Evolutionary conservation across 1,139 yeast species (phyloP).

Genomic region (Hyphopichia khmerensis): DNA sequence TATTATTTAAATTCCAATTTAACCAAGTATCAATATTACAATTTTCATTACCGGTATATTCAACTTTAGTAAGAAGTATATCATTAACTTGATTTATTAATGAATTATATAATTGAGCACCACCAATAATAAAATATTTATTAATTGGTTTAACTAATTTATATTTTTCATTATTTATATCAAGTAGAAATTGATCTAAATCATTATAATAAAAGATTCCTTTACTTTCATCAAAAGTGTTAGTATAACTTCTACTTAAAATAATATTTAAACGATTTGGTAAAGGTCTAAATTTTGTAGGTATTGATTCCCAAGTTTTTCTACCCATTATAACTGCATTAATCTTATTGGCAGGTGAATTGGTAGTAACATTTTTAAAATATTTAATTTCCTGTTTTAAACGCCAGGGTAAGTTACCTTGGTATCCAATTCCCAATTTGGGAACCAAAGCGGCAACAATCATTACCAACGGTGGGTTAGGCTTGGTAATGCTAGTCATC

Average conservation of each 20-base stretch:
- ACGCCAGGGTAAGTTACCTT: constrained; percentile 88
- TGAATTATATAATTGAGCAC: constrained; percentile 78
- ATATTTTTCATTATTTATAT: constrained; percentile 11
- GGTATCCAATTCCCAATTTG: constrained; percentile 76
- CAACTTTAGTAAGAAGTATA: constrained; percentile 74
- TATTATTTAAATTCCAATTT: constrained; percentile 26
- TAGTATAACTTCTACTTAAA: constrained; percentile 49
- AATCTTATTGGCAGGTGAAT: constrained; percentile 27
- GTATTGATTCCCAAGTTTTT: constrained; percentile 94
- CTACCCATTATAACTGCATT: constrained; percentile 97
- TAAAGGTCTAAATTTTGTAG: constrained; percentile 78
- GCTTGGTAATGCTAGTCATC: too few species aligned
- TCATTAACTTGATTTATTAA: constrained; percentile 51
- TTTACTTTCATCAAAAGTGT: constrained; percentile 12
- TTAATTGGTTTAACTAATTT: constrained; percentile 31
- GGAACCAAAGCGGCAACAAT: constrained; percentile 88
- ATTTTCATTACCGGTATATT: constrained; percentile 22
- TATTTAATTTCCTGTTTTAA: constrained; percentile 81
- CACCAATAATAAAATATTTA: constrained; percentile 83
- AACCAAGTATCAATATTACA: constrained; percentile 69
- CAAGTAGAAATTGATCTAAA: constrained; percentile 14
- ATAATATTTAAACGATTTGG: constrained; percentile 74
- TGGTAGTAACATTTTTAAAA: constrained; percentile 71
- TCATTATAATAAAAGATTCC: constrained; percentile 11
- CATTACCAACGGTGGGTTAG: constrained; percentile 43